These are phyloP conservation scores for Kalmanozyma brasiliensis DNA, from an alignment of 1,284 basidiomycete genomes.

Conservation along the genomic window DNA sequence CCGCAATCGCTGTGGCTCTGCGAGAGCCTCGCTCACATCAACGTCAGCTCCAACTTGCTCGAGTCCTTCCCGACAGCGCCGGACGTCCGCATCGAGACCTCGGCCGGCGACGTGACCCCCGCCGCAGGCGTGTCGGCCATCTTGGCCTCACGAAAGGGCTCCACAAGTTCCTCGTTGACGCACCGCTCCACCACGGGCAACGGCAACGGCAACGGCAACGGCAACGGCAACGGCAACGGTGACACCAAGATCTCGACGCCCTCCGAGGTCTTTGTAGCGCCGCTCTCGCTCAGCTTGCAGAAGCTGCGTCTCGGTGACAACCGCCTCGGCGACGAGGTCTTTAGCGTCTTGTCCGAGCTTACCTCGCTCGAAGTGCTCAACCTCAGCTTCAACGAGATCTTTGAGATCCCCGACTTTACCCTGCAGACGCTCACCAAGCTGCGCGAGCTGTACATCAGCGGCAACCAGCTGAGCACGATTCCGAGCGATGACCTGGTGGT, in stretches of 20 bases:
- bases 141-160: conserved; percentile 60
- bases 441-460: conserved; percentile 89
- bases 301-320: conserved; percentile 91
- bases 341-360: conserved; percentile 80
- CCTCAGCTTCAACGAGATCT: conserved; percentile 93
- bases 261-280: conserved; percentile 69
- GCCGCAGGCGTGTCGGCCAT: conserved; percentile 13
- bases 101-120: conserved; percentile 6
- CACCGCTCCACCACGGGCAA: conserved; percentile 19
- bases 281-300: conserved; percentile 79
- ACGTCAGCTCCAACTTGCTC: conserved; percentile 89
- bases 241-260: conserved; percentile 26
- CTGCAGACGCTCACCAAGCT: conserved; percentile 78
- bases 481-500: conserved; percentile 74
- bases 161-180: conserved; percentile 52
- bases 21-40: conserved; percentile 78
- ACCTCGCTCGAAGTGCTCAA: conserved; percentile 76
- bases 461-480: conserved; percentile 89
- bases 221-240: too few relatives aligned
- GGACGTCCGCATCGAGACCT: conserved; percentile 19
- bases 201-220: too few relatives aligned
- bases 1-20: conserved; percentile 87
- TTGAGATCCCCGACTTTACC: conserved; percentile 79
- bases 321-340: conserved; percentile 81
- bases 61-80: conserved; percentile 77